Evolutionary conservation across 2,329 filamentous ascomycete species (phyloP).

Genomic region (Fusarium sp.): DNA sequence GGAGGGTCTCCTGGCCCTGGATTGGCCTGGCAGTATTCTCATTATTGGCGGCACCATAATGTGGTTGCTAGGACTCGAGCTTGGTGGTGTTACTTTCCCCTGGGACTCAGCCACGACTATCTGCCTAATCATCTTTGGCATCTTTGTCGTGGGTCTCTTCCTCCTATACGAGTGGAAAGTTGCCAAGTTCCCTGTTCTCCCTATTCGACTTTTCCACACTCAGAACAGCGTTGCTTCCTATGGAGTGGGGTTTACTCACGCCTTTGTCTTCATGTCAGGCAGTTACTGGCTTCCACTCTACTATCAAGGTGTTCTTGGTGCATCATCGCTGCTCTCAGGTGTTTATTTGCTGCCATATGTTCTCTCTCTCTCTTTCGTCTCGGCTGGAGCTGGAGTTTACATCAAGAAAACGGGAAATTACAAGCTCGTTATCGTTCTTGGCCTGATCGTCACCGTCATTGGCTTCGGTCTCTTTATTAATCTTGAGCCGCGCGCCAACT

Average conservation of each 20-base stretch:
- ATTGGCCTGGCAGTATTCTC: slow-evolving; percentile 67
- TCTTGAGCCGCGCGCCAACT: slow-evolving; percentile 68
- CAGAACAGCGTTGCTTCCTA: slow-evolving; percentile 76
- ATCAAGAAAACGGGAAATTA: slow-evolving; percentile 77
- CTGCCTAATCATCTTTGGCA: slow-evolving; percentile 81
- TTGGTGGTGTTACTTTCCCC: slow-evolving; percentile 80
- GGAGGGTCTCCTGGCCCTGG: slow-evolving; percentile 73
- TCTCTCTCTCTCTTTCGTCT: slow-evolving; percentile 74
- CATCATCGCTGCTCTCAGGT: slow-evolving; percentile 77
- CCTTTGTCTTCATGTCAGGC: slow-evolving; percentile 80
- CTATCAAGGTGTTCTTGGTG: slow-evolving; percentile 81
- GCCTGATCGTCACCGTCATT: slow-evolving; percentile 70
- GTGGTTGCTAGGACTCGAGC: slow-evolving; percentile 87
- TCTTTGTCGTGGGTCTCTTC: slow-evolving; percentile 74
- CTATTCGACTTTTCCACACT: slow-evolving; percentile 76
- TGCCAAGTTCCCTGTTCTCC: slow-evolving; percentile 84
- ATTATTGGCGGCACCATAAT: slow-evolving; percentile 85
- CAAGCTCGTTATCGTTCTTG: slow-evolving; percentile 69
- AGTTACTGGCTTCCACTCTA: slow-evolving; percentile 88
- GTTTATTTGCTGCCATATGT: slow-evolving; percentile 81
- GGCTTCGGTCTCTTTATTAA: slow-evolving; percentile 75
- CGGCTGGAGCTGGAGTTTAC: slow-evolving; percentile 67
- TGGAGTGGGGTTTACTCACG: slow-evolving; percentile 77
- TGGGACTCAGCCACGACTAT: slow-evolving; percentile 83
- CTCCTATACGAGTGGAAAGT: slow-evolving; percentile 78